phyloP scores from a whole-genome alignment of 495 filamentous ascomycete genomes.

The Podospora appendiculata region DNA sequence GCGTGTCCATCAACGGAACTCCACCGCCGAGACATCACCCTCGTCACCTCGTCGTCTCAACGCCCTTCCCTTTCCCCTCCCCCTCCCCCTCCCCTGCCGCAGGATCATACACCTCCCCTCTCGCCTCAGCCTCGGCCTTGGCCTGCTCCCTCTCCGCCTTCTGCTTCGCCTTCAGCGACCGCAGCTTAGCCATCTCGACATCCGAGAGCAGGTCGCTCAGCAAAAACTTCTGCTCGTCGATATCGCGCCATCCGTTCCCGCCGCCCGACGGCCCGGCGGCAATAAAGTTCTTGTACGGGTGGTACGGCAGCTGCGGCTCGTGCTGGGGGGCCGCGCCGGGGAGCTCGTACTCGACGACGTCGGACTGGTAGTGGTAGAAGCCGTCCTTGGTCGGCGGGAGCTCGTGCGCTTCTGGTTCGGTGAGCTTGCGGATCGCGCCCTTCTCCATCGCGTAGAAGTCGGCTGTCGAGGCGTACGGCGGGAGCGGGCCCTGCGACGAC shows the following conservation, averaged over 20 bases:
- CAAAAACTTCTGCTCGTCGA: slow-evolving; percentile 27
- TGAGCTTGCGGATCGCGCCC: slow-evolving; percentile 23
- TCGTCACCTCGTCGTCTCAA: no score
- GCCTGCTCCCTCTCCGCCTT: slow-evolving; percentile 1
- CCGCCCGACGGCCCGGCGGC: slow-evolving; percentile 6
- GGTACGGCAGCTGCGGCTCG: slow-evolving; percentile 16
- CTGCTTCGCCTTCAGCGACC: slow-evolving; percentile 14
- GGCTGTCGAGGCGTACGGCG: slow-evolving; percentile 22
- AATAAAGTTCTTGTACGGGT: slow-evolving; percentile 7
- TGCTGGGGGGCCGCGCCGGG: slow-evolving; percentile 15
- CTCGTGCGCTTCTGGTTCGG: slow-evolving; percentile 20
- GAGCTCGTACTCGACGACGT: slow-evolving; percentile 22
- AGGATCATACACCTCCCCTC: slow-evolving; percentile 8
- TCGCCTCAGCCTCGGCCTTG: background rate
- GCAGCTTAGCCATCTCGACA: slow-evolving; percentile 13
- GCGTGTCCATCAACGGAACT: no score
- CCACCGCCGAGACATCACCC: no score
- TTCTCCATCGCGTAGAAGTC: slow-evolving; percentile 25
- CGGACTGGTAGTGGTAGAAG: slow-evolving; percentile 15
- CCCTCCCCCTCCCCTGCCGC: background rate
- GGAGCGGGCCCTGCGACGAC: slow-evolving; percentile 15
- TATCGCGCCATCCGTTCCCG: slow-evolving; percentile 6
- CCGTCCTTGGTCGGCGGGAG: slow-evolving; percentile 30
- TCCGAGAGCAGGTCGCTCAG: slow-evolving; percentile 5
- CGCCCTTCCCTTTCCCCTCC: background rate